These are phyloP conservation scores for Thalia dealbata DNA, from an alignment of 176 grass and related monocot species.

Conservation along the genomic window DNA sequence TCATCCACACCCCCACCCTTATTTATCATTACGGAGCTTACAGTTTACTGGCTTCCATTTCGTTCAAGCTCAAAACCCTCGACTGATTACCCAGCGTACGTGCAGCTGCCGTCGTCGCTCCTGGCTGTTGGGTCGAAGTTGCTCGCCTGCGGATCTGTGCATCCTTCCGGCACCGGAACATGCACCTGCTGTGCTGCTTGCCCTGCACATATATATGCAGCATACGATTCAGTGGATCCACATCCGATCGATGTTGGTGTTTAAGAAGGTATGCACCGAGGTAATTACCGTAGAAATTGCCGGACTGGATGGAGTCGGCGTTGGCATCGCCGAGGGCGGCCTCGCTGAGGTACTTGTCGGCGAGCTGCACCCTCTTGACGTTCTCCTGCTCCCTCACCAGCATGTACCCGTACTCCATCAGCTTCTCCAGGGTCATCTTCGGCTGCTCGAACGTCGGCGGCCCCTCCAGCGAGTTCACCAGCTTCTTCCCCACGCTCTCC, in stretches of 20 bases:
- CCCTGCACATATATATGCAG: conserved; percentile 24
- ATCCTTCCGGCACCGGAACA: conserved; percentile 69
- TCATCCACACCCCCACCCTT: too few species aligned
- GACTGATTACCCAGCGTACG: conserved; percentile 28
- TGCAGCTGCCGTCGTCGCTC: conserved; percentile 74
- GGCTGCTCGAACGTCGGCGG: conserved; percentile 17
- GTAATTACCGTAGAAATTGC: background rate
- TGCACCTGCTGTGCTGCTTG: conserved; percentile 53
- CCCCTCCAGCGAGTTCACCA: conserved; percentile 9
- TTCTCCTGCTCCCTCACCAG: conserved; percentile 26
- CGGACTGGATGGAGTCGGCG: conserved; percentile 12
- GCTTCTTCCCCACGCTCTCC: conserved; percentile 12
- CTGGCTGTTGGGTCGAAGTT: conserved; percentile 75
- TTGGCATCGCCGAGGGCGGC: conserved; percentile 26
- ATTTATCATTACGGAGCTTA: too few species aligned
- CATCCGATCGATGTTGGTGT: too few species aligned
- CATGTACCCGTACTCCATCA: conserved; percentile 20
- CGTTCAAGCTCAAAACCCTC: too few species aligned
- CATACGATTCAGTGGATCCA: background rate
- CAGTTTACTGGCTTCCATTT: too few species aligned
- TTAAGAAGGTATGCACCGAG: too few species aligned
- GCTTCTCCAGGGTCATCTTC: conserved; percentile 9
- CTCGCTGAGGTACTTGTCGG: conserved; percentile 21
- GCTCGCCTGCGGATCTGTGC: conserved; percentile 43
- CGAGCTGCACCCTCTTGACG: conserved; percentile 23